Evolutionary conservation across 2,329 filamentous ascomycete genomes (phyloP), one percentile per base, ranked within the genome.

Genomic region (Trichoderma afroharzianum): DNA sequence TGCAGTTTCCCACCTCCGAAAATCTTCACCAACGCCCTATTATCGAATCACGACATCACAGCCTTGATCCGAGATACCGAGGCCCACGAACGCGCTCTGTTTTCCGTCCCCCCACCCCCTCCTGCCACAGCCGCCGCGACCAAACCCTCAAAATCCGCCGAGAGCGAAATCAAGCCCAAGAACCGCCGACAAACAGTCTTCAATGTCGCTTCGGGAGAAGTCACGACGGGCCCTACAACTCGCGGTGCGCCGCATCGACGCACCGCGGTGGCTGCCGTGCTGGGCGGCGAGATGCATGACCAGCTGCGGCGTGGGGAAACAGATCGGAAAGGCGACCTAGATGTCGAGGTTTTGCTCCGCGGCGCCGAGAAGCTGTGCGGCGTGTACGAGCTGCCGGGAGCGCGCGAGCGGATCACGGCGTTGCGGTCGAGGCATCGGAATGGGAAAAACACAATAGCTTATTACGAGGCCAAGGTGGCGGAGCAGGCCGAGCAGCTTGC

Each of bases 1-100:
- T 6, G 7, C 74, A 97, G 94, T 39, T 98, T 98, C 77, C 93
- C 93, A 53, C 89, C 89, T 2, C 93, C 95, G n/a, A 97, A 93
- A 78, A 94, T 96, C 78, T 99, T 98, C 83, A 96, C 95, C 76
- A 98, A 97, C 80, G 94, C 96, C 39, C 88, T 99, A 50, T 90
- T 98, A 63, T 91, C 92, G 71, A 91, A 91, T 75, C 91, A 95
- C 81, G 96, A 99, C 81, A 98, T 99, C 76, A 98, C 96, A 4
- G 89, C 93, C 14, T 85, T 99, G 62, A 98, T 99, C 78, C 93
- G 96, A 73, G 96, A 99, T 80, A 98, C 95, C 4, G 96, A 99
- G 82, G 84, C 92, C 26, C 95, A 98, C 83, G 96, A 99, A 81
- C 92, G 95, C 77, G 95, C 95, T 7, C 89, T 99, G 21, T 99